Percentiles rank a stretch among this genome's conserved stretches.
Evolutionary conservation across 1,284 basidiomycete genomes (phyloP).

Genomic region (Leccinum subfulvum): DNA sequence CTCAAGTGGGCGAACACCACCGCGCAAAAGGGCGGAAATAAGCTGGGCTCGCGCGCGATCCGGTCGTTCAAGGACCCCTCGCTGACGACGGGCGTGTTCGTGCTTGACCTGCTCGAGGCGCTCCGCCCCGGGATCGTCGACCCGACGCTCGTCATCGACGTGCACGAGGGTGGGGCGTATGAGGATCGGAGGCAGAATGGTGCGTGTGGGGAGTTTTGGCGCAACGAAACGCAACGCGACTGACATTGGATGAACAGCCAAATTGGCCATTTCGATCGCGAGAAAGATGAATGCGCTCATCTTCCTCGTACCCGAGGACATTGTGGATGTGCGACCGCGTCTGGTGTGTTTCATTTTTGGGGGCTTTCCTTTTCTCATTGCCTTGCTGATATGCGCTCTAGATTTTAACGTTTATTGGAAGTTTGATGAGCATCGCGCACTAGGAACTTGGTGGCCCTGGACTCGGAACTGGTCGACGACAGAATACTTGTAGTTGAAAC

Average conservation of each 20-base stretch:
- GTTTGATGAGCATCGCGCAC: conserved; percentile 61
- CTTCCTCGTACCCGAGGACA: background rate
- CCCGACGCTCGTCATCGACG: conserved; percentile 73
- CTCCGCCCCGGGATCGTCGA: conserved; percentile 96
- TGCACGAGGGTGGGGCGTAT: conserved; percentile 68
- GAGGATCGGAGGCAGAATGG: conserved; percentile 94
- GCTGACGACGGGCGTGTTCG: conserved; percentile 90
- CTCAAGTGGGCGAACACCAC: conserved; percentile 94
- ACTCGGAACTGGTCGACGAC: background rate
- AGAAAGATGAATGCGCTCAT: background rate
- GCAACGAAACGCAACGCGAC: background rate
- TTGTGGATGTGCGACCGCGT: conserved; percentile 75
- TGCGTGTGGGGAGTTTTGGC: conserved; percentile 37
- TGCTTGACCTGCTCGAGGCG: conserved; percentile 90
- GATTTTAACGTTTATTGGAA: conserved; percentile 73
- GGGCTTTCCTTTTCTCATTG: background rate
- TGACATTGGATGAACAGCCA: conserved; percentile 52
- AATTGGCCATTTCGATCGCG: conserved; percentile 84
- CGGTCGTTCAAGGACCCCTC: conserved; percentile 93
- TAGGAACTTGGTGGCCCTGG: conserved; percentile 5
- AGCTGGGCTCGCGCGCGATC: conserved; percentile 70
- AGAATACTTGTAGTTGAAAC: background rate
- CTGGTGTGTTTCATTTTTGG: conserved; percentile 52
- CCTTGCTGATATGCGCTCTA: conserved; percentile 26
- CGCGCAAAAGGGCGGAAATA: conserved; percentile 60